phyloP scores from a whole-genome alignment of 805 yeast species.

The Peterozyma toletana region DNA sequence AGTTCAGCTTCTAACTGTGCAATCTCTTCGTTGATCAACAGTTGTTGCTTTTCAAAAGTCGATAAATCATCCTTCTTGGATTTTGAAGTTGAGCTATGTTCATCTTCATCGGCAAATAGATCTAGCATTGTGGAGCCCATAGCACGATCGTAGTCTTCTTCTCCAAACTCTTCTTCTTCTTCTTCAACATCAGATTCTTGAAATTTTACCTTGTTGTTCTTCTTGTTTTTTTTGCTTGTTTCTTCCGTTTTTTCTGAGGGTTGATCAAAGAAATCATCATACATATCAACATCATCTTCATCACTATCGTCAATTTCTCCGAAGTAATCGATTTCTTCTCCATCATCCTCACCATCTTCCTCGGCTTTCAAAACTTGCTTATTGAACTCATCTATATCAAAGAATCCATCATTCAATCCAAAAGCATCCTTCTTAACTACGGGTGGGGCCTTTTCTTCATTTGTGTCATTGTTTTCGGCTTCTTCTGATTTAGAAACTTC shows the following conservation, averaged over 20 bases:
- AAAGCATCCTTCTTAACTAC: conserved; percentile 37
- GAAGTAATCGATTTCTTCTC: conserved; percentile 44
- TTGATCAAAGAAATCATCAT: conserved; percentile 60
- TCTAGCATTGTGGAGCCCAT: conserved; percentile 58
- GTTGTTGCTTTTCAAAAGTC: conserved; percentile 78
- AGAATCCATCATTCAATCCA: conserved; percentile 78
- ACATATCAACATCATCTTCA: conserved; percentile 41
- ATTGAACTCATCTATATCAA: conserved; percentile 79
- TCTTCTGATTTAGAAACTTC: conserved; percentile 8
- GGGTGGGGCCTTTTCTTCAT: conserved; percentile 9
- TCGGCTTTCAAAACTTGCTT: conserved; percentile 65
- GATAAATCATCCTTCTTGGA: conserved; percentile 36
- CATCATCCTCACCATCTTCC: conserved; percentile 33
- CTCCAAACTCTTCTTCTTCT: conserved; percentile 35
- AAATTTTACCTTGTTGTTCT: conserved; percentile 6
- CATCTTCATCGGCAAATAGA: conserved; percentile 37
- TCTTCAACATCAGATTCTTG: conserved; percentile 9
- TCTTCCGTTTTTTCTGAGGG: conserved; percentile 17
- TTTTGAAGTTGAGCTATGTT: neutral
- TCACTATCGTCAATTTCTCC: conserved; percentile 46
- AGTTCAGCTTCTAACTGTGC: conserved; percentile 76
- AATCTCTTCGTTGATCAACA: conserved; percentile 69
- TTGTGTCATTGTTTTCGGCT: conserved; percentile 9
- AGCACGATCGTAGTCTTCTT: conserved; percentile 56
- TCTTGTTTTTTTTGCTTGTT: conserved; percentile 15